Conservation (phyloP, 2,329 filamentous ascomycete species). For the Trichoderma sp. region DNA sequence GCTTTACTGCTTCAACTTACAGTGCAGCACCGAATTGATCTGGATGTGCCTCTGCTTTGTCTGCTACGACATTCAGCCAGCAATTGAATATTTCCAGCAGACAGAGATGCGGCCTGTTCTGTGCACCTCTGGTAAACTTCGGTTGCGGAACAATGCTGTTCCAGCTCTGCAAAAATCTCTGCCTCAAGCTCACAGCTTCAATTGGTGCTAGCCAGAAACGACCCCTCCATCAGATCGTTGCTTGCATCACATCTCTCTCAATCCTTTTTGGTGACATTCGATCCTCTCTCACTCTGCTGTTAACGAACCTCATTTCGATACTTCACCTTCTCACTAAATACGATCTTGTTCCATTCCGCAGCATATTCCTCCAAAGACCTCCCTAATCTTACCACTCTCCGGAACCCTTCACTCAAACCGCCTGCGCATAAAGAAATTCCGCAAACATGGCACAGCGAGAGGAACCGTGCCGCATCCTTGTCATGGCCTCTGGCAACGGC, state of each 20-base stretch:
- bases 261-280: neutral
- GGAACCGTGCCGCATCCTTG: constrained; percentile 56
- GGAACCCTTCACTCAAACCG: neutral
- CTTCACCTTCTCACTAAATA: neutral
- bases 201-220: neutral
- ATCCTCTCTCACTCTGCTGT: neutral
- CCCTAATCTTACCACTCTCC: too few relatives aligned
- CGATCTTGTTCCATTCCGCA: neutral
- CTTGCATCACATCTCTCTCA: neutral
- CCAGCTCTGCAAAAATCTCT: neutral
- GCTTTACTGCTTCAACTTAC: neutral
- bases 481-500: constrained; percentile 73
- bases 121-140: neutral
- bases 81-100: too few relatives aligned
- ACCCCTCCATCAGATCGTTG: constrained; percentile 2
- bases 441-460: constrained; percentile 27
- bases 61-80: too few relatives aligned
- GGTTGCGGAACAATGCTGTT: constrained; percentile 3
- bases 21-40: neutral
- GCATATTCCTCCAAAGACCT: neutral
- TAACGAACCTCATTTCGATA: neutral
- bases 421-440: neutral
- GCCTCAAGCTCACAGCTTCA: neutral
- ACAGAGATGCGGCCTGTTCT: too few relatives aligned
- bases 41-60: too few relatives aligned